Percentiles rank a stretch among this genome's conserved stretches.
phyloP scores from a whole-genome alignment of 2,329 filamentous ascomycete species.

The Zymoseptoria passerinii region DNA sequence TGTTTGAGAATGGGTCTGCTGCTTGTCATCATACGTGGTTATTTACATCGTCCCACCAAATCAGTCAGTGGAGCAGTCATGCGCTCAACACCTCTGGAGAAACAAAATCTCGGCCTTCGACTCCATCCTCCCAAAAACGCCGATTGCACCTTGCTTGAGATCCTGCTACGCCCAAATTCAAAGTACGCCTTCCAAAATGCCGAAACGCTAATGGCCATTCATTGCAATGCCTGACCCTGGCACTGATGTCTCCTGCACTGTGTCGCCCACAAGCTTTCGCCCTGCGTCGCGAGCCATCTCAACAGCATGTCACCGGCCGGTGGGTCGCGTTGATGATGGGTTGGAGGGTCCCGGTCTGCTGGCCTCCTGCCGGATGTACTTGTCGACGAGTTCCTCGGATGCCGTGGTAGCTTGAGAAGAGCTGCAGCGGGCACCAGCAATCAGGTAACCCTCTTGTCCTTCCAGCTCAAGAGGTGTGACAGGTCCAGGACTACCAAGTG shows the following conservation, averaged over 20 bases:
- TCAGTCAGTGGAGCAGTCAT: neutral
- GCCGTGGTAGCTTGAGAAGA: constrained; percentile 11
- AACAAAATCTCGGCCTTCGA: neutral
- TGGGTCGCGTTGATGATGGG: neutral
- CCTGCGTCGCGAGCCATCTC: neutral
- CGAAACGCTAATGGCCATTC: neutral
- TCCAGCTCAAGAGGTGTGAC: constrained; percentile 47
- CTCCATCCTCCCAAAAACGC: neutral
- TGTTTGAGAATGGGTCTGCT: neutral
- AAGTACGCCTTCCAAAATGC: neutral
- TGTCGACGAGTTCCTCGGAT: constrained; percentile 38
- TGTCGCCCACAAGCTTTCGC: neutral
- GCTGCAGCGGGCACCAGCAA: constrained; percentile 33
- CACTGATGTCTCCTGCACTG: neutral
- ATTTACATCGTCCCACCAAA: neutral
- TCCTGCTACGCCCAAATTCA: neutral
- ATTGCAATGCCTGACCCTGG: neutral
- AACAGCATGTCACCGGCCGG: neutral
- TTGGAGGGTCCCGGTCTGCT: constrained; percentile 13
- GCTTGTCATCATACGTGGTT: neutral
- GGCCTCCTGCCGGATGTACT: constrained; percentile 39
- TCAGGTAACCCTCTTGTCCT: constrained; percentile 36
- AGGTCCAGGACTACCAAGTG: constrained; percentile 44
- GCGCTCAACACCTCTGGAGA: neutral
- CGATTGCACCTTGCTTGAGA: neutral